Conservation (phyloP, 257 asterid genomes). For the Nicotiana knightiana region DNA sequence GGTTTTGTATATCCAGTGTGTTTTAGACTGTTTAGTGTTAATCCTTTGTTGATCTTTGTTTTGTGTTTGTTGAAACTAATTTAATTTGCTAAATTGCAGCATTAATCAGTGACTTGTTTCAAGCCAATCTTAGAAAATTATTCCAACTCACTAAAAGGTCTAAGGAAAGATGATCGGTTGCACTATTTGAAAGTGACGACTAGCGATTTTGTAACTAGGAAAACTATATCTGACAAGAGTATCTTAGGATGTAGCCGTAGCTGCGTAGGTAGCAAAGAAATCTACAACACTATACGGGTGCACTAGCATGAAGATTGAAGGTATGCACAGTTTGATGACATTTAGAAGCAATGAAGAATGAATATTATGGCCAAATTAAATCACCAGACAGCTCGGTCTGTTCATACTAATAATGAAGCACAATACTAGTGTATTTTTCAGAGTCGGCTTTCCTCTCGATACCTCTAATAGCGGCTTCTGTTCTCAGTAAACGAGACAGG, state of each 20-base stretch:
- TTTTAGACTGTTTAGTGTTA: no score
- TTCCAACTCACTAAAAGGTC: neutral
- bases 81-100: no score
- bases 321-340: neutral
- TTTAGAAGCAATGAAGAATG: neutral
- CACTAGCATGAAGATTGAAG: neutral
- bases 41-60: no score
- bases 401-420: neutral
- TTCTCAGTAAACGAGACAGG: constrained; percentile 61
- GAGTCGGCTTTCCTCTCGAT: constrained; percentile 72
- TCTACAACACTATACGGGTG: neutral
- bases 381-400: neutral
- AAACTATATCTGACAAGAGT: no score
- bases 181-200: neutral
- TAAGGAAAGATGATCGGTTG: neutral
- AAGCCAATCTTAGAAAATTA: neutral
- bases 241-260: neutral
- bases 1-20: no score
- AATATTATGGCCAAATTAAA: neutral
- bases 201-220: neutral
- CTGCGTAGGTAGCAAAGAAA: neutral
- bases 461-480: constrained; percentile 64
- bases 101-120: neutral
- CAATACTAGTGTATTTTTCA: constrained; percentile 47
- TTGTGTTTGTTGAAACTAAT: no score